These are phyloP conservation scores for Hyaloperonospora brassicae DNA, from an alignment of 352 stramenopile species.

Conservation along the genomic window DNA sequence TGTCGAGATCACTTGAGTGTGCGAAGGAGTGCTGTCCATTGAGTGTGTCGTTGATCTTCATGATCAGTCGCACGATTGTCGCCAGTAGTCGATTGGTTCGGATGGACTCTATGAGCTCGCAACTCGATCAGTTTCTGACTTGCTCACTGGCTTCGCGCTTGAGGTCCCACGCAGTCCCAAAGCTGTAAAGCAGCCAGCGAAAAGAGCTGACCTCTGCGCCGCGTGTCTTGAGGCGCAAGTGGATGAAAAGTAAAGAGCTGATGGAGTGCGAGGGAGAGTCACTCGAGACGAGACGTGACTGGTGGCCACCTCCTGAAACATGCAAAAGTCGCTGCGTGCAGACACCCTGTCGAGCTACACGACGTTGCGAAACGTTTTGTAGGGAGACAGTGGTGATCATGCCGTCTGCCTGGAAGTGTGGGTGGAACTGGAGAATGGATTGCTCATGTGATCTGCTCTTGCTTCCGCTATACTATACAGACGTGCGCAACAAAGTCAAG, in stretches of 20 bases:
- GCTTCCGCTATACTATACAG: conserved; percentile 38
- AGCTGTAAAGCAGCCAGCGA: too few relatives aligned
- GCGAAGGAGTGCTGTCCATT: conserved; percentile 15
- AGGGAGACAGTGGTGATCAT: conserved; percentile 53
- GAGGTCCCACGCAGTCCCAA: too few relatives aligned
- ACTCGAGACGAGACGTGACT: conserved; percentile 10
- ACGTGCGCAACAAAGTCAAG: conserved; percentile 95
- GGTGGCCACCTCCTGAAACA: conserved; percentile 51
- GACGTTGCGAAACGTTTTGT: conserved; percentile 16
- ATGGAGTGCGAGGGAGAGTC: conserved; percentile 6
- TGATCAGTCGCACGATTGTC: not conserved
- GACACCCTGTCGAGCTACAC: conserved; percentile 49
- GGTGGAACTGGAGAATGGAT: conserved; percentile 21
- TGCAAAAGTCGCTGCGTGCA: conserved; percentile 89
- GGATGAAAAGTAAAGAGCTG: not conserved
- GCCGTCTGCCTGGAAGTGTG: conserved; percentile 42
- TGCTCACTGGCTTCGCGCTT: conserved; percentile 5
- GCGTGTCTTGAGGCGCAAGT: not conserved
- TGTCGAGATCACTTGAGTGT: conserved; percentile 22
- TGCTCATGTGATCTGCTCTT: conserved; percentile 29
- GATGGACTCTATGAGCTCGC: conserved; percentile 7
- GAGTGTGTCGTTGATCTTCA: conserved; percentile 13
- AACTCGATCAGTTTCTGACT: conserved; percentile 4
- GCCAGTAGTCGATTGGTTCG: not conserved
- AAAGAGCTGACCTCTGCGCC: not conserved